Conservation (phyloP, 2,329 filamentous ascomycete genomes). For the Pleoardoris graminearum region DNA sequence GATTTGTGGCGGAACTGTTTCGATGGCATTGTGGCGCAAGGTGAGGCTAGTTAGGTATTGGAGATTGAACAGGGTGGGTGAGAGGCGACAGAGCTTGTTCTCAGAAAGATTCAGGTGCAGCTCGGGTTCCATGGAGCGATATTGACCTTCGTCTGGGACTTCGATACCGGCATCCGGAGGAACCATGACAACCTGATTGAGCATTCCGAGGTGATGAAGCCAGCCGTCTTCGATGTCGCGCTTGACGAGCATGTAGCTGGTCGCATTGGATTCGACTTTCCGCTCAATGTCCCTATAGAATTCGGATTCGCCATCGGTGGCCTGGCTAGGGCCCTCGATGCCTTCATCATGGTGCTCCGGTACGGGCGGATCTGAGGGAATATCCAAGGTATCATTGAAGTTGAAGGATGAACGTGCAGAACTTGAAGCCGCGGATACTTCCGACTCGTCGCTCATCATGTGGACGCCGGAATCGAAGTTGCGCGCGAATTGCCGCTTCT, state of each 20-base stretch:
- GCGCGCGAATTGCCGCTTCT: slow-evolving; percentile 34
- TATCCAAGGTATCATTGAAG: slow-evolving; percentile 19
- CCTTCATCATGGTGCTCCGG: not conserved
- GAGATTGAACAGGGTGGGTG: slow-evolving; percentile 30
- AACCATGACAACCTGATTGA: slow-evolving; percentile 32
- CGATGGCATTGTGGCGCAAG: slow-evolving; percentile 30
- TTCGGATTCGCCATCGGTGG: slow-evolving; percentile 6
- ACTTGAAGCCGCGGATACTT: slow-evolving; percentile 7
- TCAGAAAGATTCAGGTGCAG: slow-evolving; percentile 26
- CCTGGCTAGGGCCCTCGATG: slow-evolving; percentile 4
- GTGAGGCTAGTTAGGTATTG: slow-evolving; percentile 30
- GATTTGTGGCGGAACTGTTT: slow-evolving; percentile 34
- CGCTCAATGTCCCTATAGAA: slow-evolving; percentile 9
- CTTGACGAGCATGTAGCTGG: slow-evolving; percentile 20
- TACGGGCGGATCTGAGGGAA: slow-evolving; percentile 2
- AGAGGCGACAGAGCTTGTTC: slow-evolving; percentile 27
- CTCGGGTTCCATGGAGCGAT: slow-evolving; percentile 35
- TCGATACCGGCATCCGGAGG: slow-evolving; percentile 28
- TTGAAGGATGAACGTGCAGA: slow-evolving; percentile 13
- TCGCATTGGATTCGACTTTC: slow-evolving; percentile 20
- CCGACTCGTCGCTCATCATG: slow-evolving; percentile 35
- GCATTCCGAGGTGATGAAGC: slow-evolving; percentile 27
- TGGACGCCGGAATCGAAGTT: slow-evolving; percentile 40
- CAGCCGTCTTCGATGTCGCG: slow-evolving; percentile 24
- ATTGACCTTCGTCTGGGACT: slow-evolving; percentile 32